Conservation (phyloP, 176 grass and related monocot species). For the Thalia dealbata region DNA sequence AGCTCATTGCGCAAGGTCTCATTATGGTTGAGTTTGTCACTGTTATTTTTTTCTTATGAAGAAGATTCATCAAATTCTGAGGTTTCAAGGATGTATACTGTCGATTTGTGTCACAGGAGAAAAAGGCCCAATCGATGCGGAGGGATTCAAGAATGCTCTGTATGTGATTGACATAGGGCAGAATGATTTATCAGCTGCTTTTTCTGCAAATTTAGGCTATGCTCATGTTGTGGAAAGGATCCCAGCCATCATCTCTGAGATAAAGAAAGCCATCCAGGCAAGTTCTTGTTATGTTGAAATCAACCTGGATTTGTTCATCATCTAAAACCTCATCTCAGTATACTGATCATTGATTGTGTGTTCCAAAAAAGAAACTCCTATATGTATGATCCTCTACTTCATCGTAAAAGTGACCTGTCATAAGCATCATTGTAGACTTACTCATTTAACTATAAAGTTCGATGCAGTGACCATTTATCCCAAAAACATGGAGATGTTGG, state of each 20-base stretch:
- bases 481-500: no score
- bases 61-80: neutral
- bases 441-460: no score
- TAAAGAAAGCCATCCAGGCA: conserved; percentile 58
- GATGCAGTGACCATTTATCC: no score
- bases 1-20: conserved; percentile 43
- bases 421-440: no score
- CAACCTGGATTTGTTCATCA: no score
- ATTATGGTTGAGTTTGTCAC: no score
- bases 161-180: conserved; percentile 86
- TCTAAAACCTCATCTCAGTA: no score
- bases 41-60: no score
- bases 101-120: conserved; percentile 23
- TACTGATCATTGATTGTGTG: no score
- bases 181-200: conserved; percentile 50
- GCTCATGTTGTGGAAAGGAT: conserved; percentile 43
- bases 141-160: conserved; percentile 52
- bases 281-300: neutral
- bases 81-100: neutral
- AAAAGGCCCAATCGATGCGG: conserved; percentile 27
- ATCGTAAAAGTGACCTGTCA: no score
- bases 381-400: no score
- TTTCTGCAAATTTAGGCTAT: conserved; percentile 29
- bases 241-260: conserved; percentile 44
- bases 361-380: no score